Percentiles rank a stretch among this genome's conserved stretches.
Conservation (phyloP, 2,329 filamentous ascomycete genomes). For the Venturia aucupariae region DNA sequence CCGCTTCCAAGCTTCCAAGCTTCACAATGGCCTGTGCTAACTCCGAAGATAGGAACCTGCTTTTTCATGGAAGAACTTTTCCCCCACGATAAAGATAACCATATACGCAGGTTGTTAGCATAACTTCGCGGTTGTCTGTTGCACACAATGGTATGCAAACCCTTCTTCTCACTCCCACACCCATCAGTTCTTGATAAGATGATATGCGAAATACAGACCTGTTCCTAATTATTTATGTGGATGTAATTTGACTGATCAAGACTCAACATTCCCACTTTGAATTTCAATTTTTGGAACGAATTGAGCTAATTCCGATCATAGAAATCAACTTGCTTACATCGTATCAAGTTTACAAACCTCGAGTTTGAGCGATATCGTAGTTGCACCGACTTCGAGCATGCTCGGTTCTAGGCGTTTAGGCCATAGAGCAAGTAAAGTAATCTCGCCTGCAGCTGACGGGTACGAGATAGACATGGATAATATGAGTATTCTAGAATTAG, state of each 20-base stretch:
- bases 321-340: not conserved
- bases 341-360: not conserved
- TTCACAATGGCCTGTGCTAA: not conserved
- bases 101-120: not conserved
- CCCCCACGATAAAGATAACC: not conserved
- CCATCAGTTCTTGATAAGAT: not conserved
- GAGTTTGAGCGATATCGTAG: not conserved
- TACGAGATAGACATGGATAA: not conserved
- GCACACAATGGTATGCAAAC: not conserved
- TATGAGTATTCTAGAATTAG: not conserved
- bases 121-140: not conserved
- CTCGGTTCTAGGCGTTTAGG: not conserved
- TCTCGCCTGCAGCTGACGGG: not conserved
- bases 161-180: not conserved
- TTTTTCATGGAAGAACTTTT: not conserved
- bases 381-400: too few species aligned
- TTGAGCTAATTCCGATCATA: not conserved
- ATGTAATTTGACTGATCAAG: slow-evolving; percentile 6
- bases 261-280: not conserved
- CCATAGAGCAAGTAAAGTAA: not conserved
- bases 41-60: not conserved
- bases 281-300: not conserved
- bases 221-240: slow-evolving; percentile 7
- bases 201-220: slow-evolving; percentile 8
- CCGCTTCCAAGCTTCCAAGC: not conserved